These are phyloP conservation scores for Erythrophleum ivorense DNA, from an alignment of 331 rosid species.

Conservation along the genomic window DNA sequence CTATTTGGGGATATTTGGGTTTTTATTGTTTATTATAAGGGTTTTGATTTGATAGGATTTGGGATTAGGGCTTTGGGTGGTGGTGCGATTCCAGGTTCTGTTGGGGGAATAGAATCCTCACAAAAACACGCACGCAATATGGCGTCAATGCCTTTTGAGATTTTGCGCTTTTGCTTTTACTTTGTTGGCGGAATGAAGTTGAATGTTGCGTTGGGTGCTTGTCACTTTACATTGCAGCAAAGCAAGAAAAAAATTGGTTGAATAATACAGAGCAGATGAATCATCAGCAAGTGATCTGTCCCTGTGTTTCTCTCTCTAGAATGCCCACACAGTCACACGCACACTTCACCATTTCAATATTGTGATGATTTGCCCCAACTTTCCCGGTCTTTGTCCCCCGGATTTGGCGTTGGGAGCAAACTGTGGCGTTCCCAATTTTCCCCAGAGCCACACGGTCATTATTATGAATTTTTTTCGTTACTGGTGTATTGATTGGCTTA, in stretches of 20 bases:
- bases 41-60: constrained; percentile 19
- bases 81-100: constrained; percentile 6
- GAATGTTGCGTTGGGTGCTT: background rate
- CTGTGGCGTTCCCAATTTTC: background rate
- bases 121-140: background rate
- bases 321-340: background rate
- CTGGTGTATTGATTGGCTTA: too few relatives aligned
- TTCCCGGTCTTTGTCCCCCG: background rate
- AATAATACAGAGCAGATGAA: background rate
- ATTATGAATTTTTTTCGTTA: too few relatives aligned
- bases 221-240: background rate
- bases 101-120: background rate
- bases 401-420: background rate
- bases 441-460: too few relatives aligned
- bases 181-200: background rate
- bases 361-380: background rate
- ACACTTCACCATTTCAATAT: background rate
- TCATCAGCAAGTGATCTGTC: background rate
- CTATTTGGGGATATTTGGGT: background rate
- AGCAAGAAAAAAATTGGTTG: background rate
- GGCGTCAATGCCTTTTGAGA: constrained; percentile 27
- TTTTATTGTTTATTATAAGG: background rate
- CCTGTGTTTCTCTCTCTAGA: background rate
- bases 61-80: constrained; percentile 27
- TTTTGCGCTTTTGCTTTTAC: constrained; percentile 18